Base-by-base conservation (phyloP, 805 yeast genomes). In the Monosporozyma aerobia region DNA sequence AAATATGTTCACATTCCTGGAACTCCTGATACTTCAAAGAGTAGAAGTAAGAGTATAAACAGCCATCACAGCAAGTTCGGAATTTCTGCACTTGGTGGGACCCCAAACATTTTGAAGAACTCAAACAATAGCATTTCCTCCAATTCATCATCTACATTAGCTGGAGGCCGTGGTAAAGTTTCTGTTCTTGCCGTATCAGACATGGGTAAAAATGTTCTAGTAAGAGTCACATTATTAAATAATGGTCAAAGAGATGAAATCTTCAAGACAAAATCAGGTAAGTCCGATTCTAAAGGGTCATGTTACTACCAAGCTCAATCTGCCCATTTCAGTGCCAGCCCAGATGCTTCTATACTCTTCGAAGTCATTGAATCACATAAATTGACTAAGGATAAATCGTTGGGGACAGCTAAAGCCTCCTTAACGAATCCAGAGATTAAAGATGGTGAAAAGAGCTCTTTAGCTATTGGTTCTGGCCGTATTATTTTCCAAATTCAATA, bases 291-390 rank as follows among this genome's bases (percentile, higher is more conserved):
- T 8, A 70, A 71, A 7, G 83, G 82, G 1, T 52, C 61, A 1
- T 72, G 73, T 48, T 71, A 66, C 52, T 83, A 85, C 80, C 76
- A 80, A 54, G 55, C 39, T 9, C 96, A 88, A 63, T 73, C 81
- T 22, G 73, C 77, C 54, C 74, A 82, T 4, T 86, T 90, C 72
- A 81, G 78, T 61, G 83, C 92, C 5, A 73, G 83, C 4, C 69
- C 82, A 4, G 83, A 78, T 10, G 82, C 83, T 3, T 76, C 73
- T 51, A 61, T 90, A 44, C 71, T 79, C 2, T 79, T 92, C 61
- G 74, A 75, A 43, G 79, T 87, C 29, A 73, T 80, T 44, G 80
- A 82, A 35, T 85, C 80, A 62, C 94, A 87, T 64, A 77, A 81
- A 2, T 77, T 90, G 59, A 90, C 95, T 40, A 82, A 84, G 62